Conservation (phyloP, 176 grass and related monocot genomes). For the Zoysia japonica region DNA sequence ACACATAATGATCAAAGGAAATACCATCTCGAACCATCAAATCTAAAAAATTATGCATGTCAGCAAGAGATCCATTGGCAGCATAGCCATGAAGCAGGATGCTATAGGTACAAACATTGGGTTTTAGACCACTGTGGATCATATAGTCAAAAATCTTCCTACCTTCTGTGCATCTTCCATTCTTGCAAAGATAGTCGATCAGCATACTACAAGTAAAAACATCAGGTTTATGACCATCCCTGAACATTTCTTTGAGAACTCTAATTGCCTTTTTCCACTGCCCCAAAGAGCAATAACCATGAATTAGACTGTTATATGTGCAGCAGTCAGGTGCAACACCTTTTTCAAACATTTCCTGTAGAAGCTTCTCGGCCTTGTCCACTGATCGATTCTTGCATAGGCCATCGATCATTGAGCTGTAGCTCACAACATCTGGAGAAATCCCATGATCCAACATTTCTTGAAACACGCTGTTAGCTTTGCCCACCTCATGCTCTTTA, state of each 20-base stretch:
- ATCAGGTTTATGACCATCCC: not conserved
- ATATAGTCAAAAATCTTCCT: not conserved
- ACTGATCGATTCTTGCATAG: conserved; percentile 6
- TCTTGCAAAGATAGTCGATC: conserved; percentile 18
- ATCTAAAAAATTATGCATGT: not conserved
- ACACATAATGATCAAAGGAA: not conserved
- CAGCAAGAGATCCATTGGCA: not conserved
- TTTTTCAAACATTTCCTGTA: conserved; percentile 18
- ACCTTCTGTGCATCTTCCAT: not conserved
- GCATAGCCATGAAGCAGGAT: not conserved
- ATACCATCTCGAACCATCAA: not conserved
- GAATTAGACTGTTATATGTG: not conserved
- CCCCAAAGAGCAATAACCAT: conserved; percentile 12
- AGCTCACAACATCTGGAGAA: conserved; percentile 20
- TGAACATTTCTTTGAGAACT: conserved; percentile 28
- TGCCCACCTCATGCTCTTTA: conserved; percentile 2
- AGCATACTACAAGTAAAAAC: not conserved
- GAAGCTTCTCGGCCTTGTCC: not conserved
- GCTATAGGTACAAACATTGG: not conserved
- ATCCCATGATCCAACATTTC: not conserved
- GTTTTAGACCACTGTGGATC: not conserved
- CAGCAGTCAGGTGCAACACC: not conserved
- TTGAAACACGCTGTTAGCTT: not conserved
- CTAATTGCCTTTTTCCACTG: not conserved
- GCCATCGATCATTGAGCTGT: conserved; percentile 20